Percentiles rank a stretch among this genome's conserved stretches.
These are phyloP conservation scores for Agaricus sinodeliciosus DNA, from an alignment of 768 basidiomycete genomes.

Conservation along the genomic window DNA sequence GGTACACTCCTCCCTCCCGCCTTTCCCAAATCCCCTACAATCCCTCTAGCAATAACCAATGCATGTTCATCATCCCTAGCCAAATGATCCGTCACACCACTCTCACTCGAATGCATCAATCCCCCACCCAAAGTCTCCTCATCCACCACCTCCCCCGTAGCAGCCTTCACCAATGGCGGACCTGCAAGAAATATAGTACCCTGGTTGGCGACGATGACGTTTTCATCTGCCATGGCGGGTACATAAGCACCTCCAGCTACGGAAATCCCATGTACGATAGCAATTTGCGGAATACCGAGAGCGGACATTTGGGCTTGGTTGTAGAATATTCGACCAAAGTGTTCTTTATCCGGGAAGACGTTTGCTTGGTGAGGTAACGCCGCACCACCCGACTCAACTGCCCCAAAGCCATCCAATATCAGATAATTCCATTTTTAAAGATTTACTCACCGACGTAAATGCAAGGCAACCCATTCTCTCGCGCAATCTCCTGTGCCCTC, in stretches of 20 bases:
- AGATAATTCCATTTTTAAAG: conserved; percentile 2
- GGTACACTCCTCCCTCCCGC: conserved; percentile 43
- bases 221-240: conserved; percentile 95
- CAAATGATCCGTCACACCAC: conserved; percentile 86
- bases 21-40: conserved; percentile 72
- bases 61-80: conserved; percentile 84
- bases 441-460: conserved; percentile 74
- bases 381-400: conserved; percentile 92
- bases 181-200: conserved; percentile 93
- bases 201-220: conserved; percentile 85
- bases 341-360: conserved; percentile 92
- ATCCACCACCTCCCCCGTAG: conserved; percentile 89
- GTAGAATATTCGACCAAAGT: conserved; percentile 95
- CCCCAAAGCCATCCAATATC: not conserved
- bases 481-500: conserved; percentile 90
- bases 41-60: conserved; percentile 67
- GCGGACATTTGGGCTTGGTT: conserved; percentile 91
- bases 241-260: conserved; percentile 94
- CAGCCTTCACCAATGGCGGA: conserved; percentile 91
- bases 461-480: conserved; percentile 84
- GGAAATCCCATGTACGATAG: conserved; percentile 90
- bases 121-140: conserved; percentile 91
- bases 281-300: conserved; percentile 84
- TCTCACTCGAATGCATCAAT: conserved; percentile 85
- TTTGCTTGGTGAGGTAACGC: conserved; percentile 90